phyloP scores from a whole-genome alignment of 2,329 filamentous ascomycete species.

The Diplodia sapinea region DNA sequence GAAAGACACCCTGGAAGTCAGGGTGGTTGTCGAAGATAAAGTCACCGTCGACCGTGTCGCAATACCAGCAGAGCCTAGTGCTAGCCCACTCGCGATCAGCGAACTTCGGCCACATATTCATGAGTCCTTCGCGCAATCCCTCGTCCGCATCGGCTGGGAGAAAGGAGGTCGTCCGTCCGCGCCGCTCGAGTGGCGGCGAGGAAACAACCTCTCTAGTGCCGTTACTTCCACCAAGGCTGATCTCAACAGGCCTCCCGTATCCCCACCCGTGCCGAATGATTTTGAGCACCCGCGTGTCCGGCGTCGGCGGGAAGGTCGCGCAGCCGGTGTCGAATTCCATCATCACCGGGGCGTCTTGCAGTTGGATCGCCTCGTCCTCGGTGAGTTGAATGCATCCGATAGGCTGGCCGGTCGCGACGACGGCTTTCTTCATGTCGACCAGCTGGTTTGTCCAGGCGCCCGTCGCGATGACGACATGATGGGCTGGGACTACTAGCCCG shows the following conservation, averaged over 20 bases:
- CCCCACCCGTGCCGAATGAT: conserved; percentile 73
- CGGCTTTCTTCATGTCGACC: conserved; percentile 31
- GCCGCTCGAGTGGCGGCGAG: conserved; percentile 29
- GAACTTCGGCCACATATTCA: conserved; percentile 45
- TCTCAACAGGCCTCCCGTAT: conserved; percentile 50
- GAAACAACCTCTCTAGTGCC: conserved; percentile 47
- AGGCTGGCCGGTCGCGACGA: conserved; percentile 32
- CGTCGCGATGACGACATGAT: conserved; percentile 37
- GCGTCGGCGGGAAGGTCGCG: conserved; percentile 61
- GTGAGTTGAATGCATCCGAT: conserved; percentile 33
- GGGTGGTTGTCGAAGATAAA: conserved; percentile 76
- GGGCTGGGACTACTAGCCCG: conserved; percentile 33
- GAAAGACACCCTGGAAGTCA: conserved; percentile 61
- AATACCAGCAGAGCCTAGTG: conserved; percentile 76
- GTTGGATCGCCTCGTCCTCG: conserved; percentile 15
- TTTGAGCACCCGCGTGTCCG: conserved; percentile 64
- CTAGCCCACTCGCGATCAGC: conserved; percentile 65
- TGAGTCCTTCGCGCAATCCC: conserved; percentile 30
- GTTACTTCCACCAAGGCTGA: conserved; percentile 1
- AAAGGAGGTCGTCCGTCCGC: not conserved
- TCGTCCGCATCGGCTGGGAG: conserved; percentile 28
- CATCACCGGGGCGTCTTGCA: conserved; percentile 33
- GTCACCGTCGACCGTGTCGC: conserved; percentile 72
- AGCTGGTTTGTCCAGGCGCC: conserved; percentile 40
- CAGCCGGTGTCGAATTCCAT: conserved; percentile 50